Conservation (phyloP, 306 rosid genomes). For the Rosa persica region DNA sequence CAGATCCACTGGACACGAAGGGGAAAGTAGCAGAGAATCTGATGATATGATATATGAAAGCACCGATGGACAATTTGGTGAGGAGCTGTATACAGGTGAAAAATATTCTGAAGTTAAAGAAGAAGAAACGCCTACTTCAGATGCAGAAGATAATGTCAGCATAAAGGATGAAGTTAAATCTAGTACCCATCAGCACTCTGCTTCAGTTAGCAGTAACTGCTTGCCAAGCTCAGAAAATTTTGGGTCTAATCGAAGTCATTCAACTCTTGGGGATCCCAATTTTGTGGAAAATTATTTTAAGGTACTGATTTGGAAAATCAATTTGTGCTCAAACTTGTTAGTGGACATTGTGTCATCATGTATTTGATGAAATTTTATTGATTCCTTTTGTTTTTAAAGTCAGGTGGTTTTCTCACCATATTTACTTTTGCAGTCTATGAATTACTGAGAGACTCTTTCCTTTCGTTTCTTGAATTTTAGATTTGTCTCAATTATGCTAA, state of each 20-base stretch:
- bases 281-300: slow-evolving; percentile 93
- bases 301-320: slow-evolving; percentile 46
- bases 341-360: background rate
- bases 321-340: background rate
- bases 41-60: slow-evolving; percentile 34
- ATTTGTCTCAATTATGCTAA: background rate
- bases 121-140: slow-evolving; percentile 36
- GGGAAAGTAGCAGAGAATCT: slow-evolving; percentile 34
- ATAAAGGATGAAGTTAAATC: slow-evolving; percentile 34
- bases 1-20: slow-evolving; percentile 25
- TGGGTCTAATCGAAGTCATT: slow-evolving; percentile 58
- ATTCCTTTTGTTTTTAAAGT: background rate
- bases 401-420: background rate
- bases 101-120: slow-evolving; percentile 32
- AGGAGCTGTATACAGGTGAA: slow-evolving; percentile 34
- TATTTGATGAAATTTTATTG: background rate
- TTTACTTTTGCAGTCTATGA: background rate
- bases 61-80: slow-evolving; percentile 28
- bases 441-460: background rate
- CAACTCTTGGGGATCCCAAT: slow-evolving; percentile 71
- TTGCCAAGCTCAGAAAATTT: slow-evolving; percentile 36
- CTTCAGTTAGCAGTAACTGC: slow-evolving; percentile 39
- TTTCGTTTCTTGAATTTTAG: background rate
- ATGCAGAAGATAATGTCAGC: slow-evolving; percentile 31
- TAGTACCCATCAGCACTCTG: slow-evolving; percentile 38